phyloP scores from a whole-genome alignment of 2,329 filamentous ascomycete genomes.

The Xylariaceae sp. region DNA sequence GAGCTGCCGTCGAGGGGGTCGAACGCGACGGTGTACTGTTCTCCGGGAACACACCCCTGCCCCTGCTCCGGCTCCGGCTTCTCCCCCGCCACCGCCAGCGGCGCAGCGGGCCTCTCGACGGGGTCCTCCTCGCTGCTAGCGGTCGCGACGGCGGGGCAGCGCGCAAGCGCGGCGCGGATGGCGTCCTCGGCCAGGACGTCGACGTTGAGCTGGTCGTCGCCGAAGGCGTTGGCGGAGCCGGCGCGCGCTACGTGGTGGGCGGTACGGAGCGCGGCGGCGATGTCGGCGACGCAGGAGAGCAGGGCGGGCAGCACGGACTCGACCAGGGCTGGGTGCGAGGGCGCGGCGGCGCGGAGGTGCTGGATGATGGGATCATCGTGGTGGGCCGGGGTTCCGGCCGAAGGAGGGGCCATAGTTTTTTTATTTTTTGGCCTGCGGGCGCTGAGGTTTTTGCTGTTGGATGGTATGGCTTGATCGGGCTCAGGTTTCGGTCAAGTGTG shows the following conservation, averaged over 20 bases:
- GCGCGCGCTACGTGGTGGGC: constrained; percentile 42
- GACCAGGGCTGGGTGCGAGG: constrained; percentile 27
- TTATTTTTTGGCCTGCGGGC: too few relatives aligned
- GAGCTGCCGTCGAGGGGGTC: constrained; percentile 62
- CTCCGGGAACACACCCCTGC: constrained; percentile 12
- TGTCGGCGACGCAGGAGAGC: constrained; percentile 39
- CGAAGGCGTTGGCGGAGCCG: constrained; percentile 52
- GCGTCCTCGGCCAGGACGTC: constrained; percentile 48
- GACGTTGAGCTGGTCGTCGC: constrained; percentile 56
- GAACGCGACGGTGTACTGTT: constrained; percentile 56
- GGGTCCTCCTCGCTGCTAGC: constrained; percentile 61
- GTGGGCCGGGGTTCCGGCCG: too few relatives aligned
- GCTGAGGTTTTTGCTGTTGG: too few relatives aligned
- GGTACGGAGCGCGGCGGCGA: constrained; percentile 39
- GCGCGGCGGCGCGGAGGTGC: not conserved
- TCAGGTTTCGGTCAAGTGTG: too few relatives aligned
- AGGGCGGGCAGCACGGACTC: constrained; percentile 45
- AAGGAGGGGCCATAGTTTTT: too few relatives aligned
- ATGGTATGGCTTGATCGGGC: too few relatives aligned
- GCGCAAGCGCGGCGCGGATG: constrained; percentile 40
- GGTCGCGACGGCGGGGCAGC: constrained; percentile 41
- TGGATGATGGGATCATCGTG: not conserved
- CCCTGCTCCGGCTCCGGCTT: not conserved
- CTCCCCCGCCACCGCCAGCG: not conserved
- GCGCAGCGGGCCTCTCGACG: constrained; percentile 32